Evolutionary conservation across 1,284 basidiomycete genomes (phyloP).

Genomic region (Ustilago tritici): DNA sequence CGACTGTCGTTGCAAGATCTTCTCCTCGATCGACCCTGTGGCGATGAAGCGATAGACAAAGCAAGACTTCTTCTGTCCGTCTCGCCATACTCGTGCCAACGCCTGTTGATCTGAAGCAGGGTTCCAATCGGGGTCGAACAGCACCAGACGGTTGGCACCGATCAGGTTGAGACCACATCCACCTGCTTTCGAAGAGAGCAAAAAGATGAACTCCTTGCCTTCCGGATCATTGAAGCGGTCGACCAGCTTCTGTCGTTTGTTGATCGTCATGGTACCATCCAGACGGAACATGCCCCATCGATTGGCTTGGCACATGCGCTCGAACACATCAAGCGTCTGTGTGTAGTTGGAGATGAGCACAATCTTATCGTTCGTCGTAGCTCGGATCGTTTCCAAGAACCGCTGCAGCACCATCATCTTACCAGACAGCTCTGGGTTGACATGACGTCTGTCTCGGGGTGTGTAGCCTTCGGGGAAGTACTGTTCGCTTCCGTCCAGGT

Average conservation of each 20-base stretch:
- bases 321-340: slow-evolving; percentile 86
- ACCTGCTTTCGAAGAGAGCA: slow-evolving; percentile 97
- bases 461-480: slow-evolving; percentile 86
- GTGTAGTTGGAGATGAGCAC: slow-evolving; percentile 99
- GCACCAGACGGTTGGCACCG: slow-evolving; percentile 92
- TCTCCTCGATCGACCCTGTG: slow-evolving; percentile 98
- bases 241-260: slow-evolving; percentile 95
- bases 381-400: slow-evolving; percentile 64
- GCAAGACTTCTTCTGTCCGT: slow-evolving; percentile 93
- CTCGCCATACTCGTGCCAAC: slow-evolving; percentile 97
- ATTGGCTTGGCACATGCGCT: slow-evolving; percentile 66
- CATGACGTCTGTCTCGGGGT: slow-evolving; percentile 71
- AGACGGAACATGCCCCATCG: slow-evolving; percentile 93
- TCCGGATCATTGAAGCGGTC: slow-evolving; percentile 97
- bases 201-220: slow-evolving; percentile 93
- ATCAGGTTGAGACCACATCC: slow-evolving; percentile 99
- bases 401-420: slow-evolving; percentile 87
- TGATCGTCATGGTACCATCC: slow-evolving; percentile 92
- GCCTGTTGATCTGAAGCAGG: slow-evolving; percentile 98
- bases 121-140: slow-evolving; percentile 99
- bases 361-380: slow-evolving; percentile 83
- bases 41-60: slow-evolving; percentile 99
- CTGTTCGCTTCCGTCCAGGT: slow-evolving; percentile 85
- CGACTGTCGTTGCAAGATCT: slow-evolving; percentile 90
- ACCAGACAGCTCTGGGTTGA: slow-evolving; percentile 62